phyloP scores from a whole-genome alignment of 1,139 yeast genomes.

The Suhomyces ambrosiae region DNA sequence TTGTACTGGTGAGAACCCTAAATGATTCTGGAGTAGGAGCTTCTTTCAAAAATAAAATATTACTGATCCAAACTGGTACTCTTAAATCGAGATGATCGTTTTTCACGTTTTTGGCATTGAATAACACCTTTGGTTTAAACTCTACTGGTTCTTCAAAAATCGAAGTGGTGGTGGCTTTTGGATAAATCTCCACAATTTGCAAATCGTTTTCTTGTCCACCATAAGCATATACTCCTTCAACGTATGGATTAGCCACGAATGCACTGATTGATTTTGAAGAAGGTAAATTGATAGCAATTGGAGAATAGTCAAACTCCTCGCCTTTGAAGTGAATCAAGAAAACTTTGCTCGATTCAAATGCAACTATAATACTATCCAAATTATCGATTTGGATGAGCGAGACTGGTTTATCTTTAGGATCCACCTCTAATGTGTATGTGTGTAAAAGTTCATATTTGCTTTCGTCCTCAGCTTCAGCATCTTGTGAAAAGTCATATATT shows the following conservation, averaged over 20 bases:
- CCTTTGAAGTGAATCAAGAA: conserved; percentile 42
- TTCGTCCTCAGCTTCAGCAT: conserved; percentile 11
- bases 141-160: conserved; percentile 18
- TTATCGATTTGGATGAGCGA: conserved; percentile 30
- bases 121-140: conserved; percentile 36
- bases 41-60: conserved; percentile 46
- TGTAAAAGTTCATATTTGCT: conserved; percentile 26
- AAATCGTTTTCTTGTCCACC: conserved; percentile 79
- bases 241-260: conserved; percentile 48
- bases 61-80: conserved; percentile 67
- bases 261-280: conserved; percentile 48
- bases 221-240: conserved; percentile 55
- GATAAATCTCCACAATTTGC: conserved; percentile 49
- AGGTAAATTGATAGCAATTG: conserved; percentile 33
- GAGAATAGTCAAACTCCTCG: conserved; percentile 31
- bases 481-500: conserved; percentile 34
- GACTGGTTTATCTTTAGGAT: conserved; percentile 33
- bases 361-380: conserved; percentile 39
- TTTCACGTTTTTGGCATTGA: conserved; percentile 65
- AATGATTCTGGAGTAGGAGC: conserved; percentile 30
- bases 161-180: conserved; percentile 22
- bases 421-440: conserved; percentile 28
- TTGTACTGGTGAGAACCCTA: conserved; percentile 63
- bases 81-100: conserved; percentile 64
- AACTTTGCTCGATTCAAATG: conserved; percentile 52